Conservation (phyloP, 1,284 basidiomycete genomes). For the Papiliotrema fonsecae region DNA sequence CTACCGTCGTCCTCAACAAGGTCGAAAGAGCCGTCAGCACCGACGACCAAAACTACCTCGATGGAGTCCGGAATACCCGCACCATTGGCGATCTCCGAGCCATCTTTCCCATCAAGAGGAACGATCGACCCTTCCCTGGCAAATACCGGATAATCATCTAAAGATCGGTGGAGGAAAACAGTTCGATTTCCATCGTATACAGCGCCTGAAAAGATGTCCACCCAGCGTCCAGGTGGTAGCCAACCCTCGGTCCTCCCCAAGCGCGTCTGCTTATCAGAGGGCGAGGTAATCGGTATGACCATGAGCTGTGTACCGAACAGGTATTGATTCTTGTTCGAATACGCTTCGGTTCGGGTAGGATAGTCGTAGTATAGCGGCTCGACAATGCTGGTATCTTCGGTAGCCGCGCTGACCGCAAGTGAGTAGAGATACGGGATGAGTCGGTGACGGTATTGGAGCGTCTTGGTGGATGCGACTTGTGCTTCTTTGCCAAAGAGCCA, state of each 20-base stretch:
- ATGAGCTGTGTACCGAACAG: constrained; percentile 21
- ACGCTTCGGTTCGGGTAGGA: constrained; percentile 11
- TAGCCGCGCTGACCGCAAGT: constrained; percentile 8
- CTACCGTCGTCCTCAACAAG: constrained; percentile 8
- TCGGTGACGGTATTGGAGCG: constrained; percentile 17
- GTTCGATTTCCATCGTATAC: constrained; percentile 17
- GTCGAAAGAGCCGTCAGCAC: constrained; percentile 6
- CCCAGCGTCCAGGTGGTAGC: constrained; percentile 12
- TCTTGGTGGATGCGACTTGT: constrained; percentile 9
- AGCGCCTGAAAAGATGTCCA: constrained; percentile 13
- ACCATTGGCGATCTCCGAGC: constrained; percentile 6
- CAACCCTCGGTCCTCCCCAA: constrained; percentile 9
- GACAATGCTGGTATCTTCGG: constrained; percentile 9
- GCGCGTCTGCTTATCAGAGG: constrained; percentile 8
- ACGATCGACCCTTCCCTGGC: constrained; percentile 15
- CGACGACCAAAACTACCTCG: constrained; percentile 10
- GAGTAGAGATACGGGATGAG: constrained; percentile 25
- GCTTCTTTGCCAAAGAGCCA: constrained; percentile 14
- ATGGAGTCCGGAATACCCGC: constrained; percentile 5
- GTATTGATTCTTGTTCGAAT: constrained; percentile 16
- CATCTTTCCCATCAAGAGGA: constrained; percentile 8
- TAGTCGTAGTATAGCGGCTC: constrained; percentile 24
- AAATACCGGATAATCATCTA: constrained; percentile 12
- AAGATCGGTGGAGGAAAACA: constrained; percentile 6
- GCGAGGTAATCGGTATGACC: constrained; percentile 18